Percentiles rank a stretch among this genome's conserved stretches.
Conservation (phyloP, 2,329 filamentous ascomycete species). For the Lasiodiplodia citricola region DNA sequence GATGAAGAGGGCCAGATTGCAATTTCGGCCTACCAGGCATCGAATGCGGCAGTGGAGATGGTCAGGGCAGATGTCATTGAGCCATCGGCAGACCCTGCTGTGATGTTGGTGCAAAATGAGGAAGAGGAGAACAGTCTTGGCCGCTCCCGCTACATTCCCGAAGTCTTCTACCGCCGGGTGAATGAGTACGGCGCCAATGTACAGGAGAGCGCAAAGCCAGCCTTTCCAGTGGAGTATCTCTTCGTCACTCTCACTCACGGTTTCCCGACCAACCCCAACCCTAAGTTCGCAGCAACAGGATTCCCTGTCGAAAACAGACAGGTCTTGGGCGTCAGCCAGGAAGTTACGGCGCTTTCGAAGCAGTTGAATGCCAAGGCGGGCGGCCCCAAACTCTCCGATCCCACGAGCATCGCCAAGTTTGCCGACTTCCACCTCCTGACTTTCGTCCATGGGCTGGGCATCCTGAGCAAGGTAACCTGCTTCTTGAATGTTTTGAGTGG, state of each 20-base stretch:
- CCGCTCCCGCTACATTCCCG: conserved; percentile 87
- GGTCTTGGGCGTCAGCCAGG: conserved; percentile 83
- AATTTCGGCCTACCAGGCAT: conserved; percentile 91
- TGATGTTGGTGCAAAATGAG: conserved; percentile 94
- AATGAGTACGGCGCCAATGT: conserved; percentile 98
- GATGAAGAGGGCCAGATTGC: conserved; percentile 87
- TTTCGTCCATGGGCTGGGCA: conserved; percentile 79
- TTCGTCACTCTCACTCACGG: conserved; percentile 96
- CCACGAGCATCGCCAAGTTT: conserved; percentile 69
- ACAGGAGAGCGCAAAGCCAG: conserved; percentile 94
- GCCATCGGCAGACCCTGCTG: conserved; percentile 86
- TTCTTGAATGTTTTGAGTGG: not conserved
- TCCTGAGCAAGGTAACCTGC: conserved; percentile 76
- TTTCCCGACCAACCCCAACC: conserved; percentile 81
- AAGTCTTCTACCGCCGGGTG: conserved; percentile 93
- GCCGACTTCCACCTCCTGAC: conserved; percentile 96
- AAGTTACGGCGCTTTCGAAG: conserved; percentile 70
- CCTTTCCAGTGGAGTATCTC: conserved; percentile 95
- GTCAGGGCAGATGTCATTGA: conserved; percentile 93
- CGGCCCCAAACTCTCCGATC: conserved; percentile 59
- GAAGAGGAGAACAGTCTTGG: conserved; percentile 76
- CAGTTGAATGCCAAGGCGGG: conserved; percentile 68
- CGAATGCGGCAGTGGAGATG: conserved; percentile 96
- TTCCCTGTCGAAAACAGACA: conserved; percentile 95
- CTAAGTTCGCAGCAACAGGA: conserved; percentile 71